A percentile compares a stretch with the other conserved stretches of the same genome.
These are phyloP conservation scores for Fusarium papillatum DNA, from an alignment of 2,329 filamentous ascomycete genomes.

Conservation along the genomic window DNA sequence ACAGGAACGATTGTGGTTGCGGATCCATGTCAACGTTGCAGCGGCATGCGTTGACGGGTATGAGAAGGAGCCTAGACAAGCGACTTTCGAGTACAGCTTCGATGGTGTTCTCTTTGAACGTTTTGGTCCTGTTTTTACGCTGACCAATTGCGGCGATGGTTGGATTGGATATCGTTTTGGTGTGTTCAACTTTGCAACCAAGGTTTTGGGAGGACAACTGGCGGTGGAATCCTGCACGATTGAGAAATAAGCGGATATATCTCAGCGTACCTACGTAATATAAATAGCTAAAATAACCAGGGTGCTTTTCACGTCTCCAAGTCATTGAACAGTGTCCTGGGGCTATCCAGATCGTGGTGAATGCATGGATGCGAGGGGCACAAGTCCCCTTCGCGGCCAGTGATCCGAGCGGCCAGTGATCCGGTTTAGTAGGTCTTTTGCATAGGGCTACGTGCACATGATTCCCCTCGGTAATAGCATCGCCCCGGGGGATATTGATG, in stretches of 20 bases:
- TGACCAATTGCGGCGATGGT: constrained; percentile 51
- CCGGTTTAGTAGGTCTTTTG: no score
- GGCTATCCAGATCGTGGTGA: no score
- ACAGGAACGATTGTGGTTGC: not conserved
- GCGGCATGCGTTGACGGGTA: not conserved
- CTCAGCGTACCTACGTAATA: not conserved
- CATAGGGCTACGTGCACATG: no score
- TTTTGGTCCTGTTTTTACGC: not conserved
- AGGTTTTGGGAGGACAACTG: constrained; percentile 38
- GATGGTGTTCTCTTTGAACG: not conserved
- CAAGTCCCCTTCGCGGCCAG: no score
- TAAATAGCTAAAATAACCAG: accelerated
- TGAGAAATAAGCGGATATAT: not conserved
- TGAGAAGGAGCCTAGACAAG: not conserved
- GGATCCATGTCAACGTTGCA: not conserved
- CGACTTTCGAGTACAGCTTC: not conserved
- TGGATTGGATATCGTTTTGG: constrained; percentile 64
- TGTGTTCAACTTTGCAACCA: constrained; percentile 64
- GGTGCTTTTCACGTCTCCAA: not conserved
- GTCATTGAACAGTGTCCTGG: not conserved
- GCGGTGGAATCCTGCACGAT: not conserved
- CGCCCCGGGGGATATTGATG: not conserved
- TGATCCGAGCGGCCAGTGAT: no score
- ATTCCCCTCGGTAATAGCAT: not conserved
- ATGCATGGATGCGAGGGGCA: no score